These are phyloP conservation scores for Flaveria sonorensis DNA, from an alignment of 129 eudicot species.

Conservation along the genomic window DNA sequence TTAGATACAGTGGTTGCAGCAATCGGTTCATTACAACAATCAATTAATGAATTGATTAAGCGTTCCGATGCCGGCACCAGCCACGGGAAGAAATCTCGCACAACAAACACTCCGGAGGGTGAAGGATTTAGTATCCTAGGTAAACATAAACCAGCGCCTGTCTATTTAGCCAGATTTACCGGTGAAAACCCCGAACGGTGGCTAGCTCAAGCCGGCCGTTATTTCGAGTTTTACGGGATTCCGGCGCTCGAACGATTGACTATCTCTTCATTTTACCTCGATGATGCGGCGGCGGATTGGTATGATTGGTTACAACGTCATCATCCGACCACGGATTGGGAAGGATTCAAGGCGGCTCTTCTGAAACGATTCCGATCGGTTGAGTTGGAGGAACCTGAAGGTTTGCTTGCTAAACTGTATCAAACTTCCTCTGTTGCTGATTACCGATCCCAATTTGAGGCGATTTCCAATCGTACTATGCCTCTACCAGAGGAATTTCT, in stretches of 20 bases:
- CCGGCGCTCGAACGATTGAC: neutral
- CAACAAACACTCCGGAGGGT: neutral
- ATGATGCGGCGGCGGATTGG: slow-evolving; percentile 1
- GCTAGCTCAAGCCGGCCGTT: neutral
- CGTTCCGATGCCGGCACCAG: neutral
- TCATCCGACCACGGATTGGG: neutral
- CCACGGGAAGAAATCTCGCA: neutral
- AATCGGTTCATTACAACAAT: neutral
- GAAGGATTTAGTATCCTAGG: neutral
- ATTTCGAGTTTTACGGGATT: slow-evolving; percentile 2
- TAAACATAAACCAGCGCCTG: neutral
- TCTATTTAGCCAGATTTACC: neutral
- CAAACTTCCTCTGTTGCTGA: too few species aligned
- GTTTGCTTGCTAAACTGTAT: too few species aligned
- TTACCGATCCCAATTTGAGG: too few species aligned
- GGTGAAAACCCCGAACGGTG: slow-evolving; percentile 1
- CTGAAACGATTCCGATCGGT: too few species aligned
- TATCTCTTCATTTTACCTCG: neutral
- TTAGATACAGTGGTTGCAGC: neutral
- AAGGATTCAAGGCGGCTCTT: neutral
- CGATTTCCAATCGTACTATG: too few species aligned
- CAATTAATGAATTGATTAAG: neutral
- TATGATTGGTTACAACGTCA: neutral
- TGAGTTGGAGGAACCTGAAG: neutral
- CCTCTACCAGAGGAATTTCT: neutral